phyloP scores from a whole-genome alignment of 805 yeast genomes.

The Yarrowia deformans region DNA sequence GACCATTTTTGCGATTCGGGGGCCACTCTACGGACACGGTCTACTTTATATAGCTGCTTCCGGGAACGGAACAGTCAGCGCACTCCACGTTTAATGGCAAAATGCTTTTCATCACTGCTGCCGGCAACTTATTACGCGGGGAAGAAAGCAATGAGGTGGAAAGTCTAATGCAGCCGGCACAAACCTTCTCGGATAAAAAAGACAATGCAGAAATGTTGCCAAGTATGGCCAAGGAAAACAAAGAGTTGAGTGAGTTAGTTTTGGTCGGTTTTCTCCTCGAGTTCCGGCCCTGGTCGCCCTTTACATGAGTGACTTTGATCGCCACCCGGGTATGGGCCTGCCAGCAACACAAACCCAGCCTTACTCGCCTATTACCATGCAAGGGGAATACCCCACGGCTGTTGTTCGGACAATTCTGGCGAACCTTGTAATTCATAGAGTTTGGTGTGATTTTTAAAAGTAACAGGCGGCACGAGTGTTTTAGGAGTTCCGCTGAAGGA shows the following conservation, averaged over 20 bases:
- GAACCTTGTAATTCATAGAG: background rate
- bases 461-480: constrained; percentile 10
- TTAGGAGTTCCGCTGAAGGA: constrained; percentile 1
- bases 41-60: constrained; percentile 1
- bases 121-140: constrained; percentile 17
- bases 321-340: background rate
- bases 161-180: constrained; percentile 5
- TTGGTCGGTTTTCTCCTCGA: background rate
- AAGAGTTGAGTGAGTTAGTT: background rate
- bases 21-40: background rate
- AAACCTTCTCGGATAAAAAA: constrained; percentile 29
- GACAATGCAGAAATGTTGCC: constrained; percentile 30
- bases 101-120: constrained; percentile 9
- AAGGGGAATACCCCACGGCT: constrained; percentile 29
- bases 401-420: background rate
- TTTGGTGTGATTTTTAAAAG: background rate
- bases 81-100: constrained; percentile 12
- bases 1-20: background rate
- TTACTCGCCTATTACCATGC: background rate
- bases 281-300: background rate
- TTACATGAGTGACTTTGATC: background rate
- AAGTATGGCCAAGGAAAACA: background rate
- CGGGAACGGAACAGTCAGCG: background rate
- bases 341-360: background rate
- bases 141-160: constrained; percentile 27